Evolutionary conservation across 2,329 filamentous ascomycete species (phyloP).

Genomic region (Pyrenophora graminea): DNA sequence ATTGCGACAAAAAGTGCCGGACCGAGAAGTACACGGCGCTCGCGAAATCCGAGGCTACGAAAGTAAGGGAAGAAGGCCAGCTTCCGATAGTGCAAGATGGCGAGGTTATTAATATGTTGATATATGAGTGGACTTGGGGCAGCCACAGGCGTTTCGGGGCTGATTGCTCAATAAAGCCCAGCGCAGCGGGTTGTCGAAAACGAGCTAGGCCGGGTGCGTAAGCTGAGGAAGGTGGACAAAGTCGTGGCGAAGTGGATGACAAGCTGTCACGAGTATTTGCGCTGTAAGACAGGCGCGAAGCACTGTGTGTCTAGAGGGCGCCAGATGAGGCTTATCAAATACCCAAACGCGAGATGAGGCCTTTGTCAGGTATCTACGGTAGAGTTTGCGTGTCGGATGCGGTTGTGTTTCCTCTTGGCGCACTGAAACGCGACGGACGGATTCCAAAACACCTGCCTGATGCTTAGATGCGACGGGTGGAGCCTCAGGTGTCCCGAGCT

Average conservation of each 20-base stretch:
- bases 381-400: not conserved
- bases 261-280: conserved; percentile 3
- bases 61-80: conserved; percentile 34
- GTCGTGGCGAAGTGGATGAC: conserved; percentile 13
- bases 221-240: conserved; percentile 27
- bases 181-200: conserved; percentile 19
- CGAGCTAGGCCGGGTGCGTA: conserved; percentile 18
- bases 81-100: conserved; percentile 36
- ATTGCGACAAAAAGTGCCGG: too few relatives aligned
- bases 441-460: conserved; percentile 21
- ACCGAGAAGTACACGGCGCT: too few relatives aligned
- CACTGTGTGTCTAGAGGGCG: not conserved
- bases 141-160: conserved; percentile 17
- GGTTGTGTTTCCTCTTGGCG: conserved; percentile 28
- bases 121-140: conserved; percentile 16
- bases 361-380: not conserved
- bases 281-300: conserved; percentile 1
- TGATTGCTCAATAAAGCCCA: conserved; percentile 20
- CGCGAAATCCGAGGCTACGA: conserved; percentile 8
- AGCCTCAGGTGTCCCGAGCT: conserved; percentile 19
- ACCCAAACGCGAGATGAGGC: not conserved
- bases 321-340: not conserved
- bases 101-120: conserved; percentile 25
- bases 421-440: conserved; percentile 34
- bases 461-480: conserved; percentile 27